phyloP scores from a whole-genome alignment of 75 land plant species.

The Ceratopteris richardii region DNA sequence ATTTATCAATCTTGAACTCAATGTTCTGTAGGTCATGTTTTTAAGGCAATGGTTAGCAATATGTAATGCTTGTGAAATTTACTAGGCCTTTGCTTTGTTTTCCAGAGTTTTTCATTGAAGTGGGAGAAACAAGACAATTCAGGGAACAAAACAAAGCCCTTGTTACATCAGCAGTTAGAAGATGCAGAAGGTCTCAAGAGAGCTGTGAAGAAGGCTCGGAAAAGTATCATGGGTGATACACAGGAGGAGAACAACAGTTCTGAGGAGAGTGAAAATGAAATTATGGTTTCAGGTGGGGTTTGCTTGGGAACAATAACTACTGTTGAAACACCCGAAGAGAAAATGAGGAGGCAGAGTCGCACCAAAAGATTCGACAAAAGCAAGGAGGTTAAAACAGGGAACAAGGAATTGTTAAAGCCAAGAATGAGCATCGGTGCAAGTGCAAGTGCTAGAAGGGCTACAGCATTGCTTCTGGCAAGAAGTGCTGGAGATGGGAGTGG shows the following conservation, averaged over 20 bases:
- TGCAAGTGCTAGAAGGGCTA: slow-evolving; percentile 50
- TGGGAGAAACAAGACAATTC: slow-evolving; percentile 27
- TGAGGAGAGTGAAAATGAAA: slow-evolving; percentile 57
- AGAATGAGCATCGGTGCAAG: slow-evolving; percentile 19
- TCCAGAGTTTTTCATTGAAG: slow-evolving; percentile 23
- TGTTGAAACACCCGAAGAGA: slow-evolving; percentile 83
- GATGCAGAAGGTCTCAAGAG: slow-evolving; percentile 21
- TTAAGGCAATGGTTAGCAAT: too few relatives aligned
- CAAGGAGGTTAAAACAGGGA: slow-evolving; percentile 18
- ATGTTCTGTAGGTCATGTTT: too few relatives aligned
- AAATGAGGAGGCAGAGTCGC: slow-evolving; percentile 63
- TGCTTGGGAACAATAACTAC: slow-evolving; percentile 48
- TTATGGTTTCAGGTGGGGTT: slow-evolving; percentile 32
- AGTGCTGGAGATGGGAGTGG: slow-evolving; percentile 47
- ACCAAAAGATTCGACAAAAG: slow-evolving; percentile 77
- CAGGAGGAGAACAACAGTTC: slow-evolving; percentile 5
- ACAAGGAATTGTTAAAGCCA: not conserved
- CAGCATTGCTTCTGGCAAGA: slow-evolving; percentile 49
- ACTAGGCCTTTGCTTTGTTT: too few relatives aligned
- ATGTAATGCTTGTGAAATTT: too few relatives aligned
- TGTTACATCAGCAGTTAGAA: slow-evolving; percentile 23
- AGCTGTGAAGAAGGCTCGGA: slow-evolving; percentile 51
- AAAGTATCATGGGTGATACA: slow-evolving; percentile 7
- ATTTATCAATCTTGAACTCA: too few relatives aligned
- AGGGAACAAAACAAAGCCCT: slow-evolving; percentile 20